Base-by-base conservation (phyloP, 495 filamentous ascomycete species). In the Tuber aestivum region DNA sequence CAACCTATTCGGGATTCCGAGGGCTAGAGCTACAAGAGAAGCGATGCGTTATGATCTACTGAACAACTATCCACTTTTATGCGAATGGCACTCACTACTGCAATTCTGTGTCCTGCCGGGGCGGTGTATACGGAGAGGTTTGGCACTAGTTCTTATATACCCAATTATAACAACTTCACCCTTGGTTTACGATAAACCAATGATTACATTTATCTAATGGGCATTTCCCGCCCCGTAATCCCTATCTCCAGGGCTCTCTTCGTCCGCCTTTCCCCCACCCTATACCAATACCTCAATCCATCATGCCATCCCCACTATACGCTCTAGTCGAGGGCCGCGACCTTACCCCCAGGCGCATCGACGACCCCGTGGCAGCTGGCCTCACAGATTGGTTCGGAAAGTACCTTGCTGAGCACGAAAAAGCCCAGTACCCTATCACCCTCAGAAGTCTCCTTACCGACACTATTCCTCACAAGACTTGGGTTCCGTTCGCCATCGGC, bases 341-440 rank as follows among this genome's bases (percentile, higher is more conserved):
- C 40, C 44, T 71, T 45, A 23, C 42, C 70, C 74, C 74, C 37
- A 61, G n/a, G n/a, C 50, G n/a, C n/a, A 61, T 61, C 12, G 50
- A 61, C 9, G 72, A 45, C 70, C 70, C 74, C 10, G 74, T 76
- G 71, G 71, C 74, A 0, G 74, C 65, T 9, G 74, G 41, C 27
- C 72, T 74, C 16, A 74, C 72, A 6, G 72, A 74, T 32, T 74
- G 72, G 72, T 74, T 74, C 48, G 72, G 72, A 50, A 68, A 61
- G 38, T 74, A 74, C 56, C 72, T 74, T n/a, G 48, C 35, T 27
- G 72, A 74, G 12, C 16, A 37, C 45, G 72, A 37, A 68, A 35
- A 18, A 12, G 27, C 72, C 37, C 23, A 68, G 35, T 68, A 68
- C 35, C 72, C 72, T 37, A n/a, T 23, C 5, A 74, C 72, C 65